These are phyloP conservation scores for Paraurostyla sp. DNA, from an alignment of 73 alveolate species.

Conservation along the genomic window DNA sequence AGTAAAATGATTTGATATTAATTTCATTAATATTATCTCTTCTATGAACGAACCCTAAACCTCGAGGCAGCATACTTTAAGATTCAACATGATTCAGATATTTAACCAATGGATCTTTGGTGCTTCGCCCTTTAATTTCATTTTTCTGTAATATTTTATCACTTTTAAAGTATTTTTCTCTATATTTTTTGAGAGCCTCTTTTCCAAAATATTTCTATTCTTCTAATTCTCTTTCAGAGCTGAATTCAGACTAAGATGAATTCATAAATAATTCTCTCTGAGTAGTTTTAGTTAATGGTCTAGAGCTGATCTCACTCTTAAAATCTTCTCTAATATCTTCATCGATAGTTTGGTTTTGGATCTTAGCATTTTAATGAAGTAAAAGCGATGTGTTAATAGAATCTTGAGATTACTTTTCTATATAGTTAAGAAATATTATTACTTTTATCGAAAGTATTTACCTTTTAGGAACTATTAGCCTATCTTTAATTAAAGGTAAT, in stretches of 20 bases:
- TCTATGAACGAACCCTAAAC: constrained; percentile 71
- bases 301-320: background rate
- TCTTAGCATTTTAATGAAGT: no score
- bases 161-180: constrained; percentile 1
- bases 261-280: constrained; percentile 4
- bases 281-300: background rate
- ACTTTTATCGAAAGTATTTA: no score
- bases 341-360: background rate
- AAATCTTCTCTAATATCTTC: constrained; percentile 8
- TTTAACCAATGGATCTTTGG: constrained; percentile 30
- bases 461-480: no score
- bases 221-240: constrained; percentile 30
- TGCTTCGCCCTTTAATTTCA: constrained; percentile 17
- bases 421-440: no score
- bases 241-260: constrained; percentile 5
- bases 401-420: no score
- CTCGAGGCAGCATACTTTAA: constrained; percentile 55
- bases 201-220: background rate
- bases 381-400: no score
- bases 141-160: background rate
- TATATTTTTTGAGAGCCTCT: constrained; percentile 1
- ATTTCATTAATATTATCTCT: constrained; percentile 42
- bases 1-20: constrained; percentile 46
- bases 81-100: constrained; percentile 43
- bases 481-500: no score